Percentiles rank a stretch among this genome's conserved stretches.
Evolutionary conservation across 192 early-diverging fungal species (phyloP).

Genomic region (Coemansia sp.): DNA sequence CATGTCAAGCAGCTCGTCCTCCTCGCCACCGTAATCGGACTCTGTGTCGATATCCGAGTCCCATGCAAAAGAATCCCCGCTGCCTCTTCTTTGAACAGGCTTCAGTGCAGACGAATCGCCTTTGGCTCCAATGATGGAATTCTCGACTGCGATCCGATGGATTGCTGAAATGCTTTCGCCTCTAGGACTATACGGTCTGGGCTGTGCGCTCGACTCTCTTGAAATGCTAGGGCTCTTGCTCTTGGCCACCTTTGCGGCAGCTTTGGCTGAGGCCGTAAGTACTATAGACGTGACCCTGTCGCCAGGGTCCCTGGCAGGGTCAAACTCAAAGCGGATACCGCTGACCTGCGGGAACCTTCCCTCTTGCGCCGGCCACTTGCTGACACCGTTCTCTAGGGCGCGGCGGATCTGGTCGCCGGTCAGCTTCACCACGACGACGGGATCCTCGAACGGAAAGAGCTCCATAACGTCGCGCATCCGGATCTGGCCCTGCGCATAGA

Average conservation of each 20-base stretch:
- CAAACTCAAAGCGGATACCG: conserved; percentile 64
- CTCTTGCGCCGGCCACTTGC: conserved; percentile 69
- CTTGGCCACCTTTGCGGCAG: conserved; percentile 15
- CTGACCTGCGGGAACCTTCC: conserved; percentile 71
- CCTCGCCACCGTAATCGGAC: conserved; percentile 40
- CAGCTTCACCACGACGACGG: conserved; percentile 63
- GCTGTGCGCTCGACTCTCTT: not conserved
- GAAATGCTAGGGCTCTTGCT: not conserved
- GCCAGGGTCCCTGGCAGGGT: conserved; percentile 54
- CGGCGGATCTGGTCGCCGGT: conserved; percentile 65
- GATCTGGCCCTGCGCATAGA: conserved; percentile 58
- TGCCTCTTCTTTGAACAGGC: not conserved
- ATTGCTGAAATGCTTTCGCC: conserved; percentile 12
- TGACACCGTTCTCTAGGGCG: conserved; percentile 67
- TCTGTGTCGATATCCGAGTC: conserved; percentile 25
- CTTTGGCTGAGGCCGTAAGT: conserved; percentile 34
- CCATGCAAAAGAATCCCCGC: conserved; percentile 1
- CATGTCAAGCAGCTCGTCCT: conserved; percentile 56
- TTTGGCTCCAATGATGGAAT: conserved; percentile 24
- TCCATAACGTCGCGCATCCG: conserved; percentile 67
- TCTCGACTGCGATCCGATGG: conserved; percentile 27
- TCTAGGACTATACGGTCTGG: not conserved
- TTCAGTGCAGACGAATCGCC: not conserved
- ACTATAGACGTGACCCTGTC: conserved; percentile 58
- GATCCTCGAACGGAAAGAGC: conserved; percentile 72